These are phyloP conservation scores for Ustulina deusta DNA, from an alignment of 2,329 filamentous ascomycete genomes.

Conservation along the genomic window DNA sequence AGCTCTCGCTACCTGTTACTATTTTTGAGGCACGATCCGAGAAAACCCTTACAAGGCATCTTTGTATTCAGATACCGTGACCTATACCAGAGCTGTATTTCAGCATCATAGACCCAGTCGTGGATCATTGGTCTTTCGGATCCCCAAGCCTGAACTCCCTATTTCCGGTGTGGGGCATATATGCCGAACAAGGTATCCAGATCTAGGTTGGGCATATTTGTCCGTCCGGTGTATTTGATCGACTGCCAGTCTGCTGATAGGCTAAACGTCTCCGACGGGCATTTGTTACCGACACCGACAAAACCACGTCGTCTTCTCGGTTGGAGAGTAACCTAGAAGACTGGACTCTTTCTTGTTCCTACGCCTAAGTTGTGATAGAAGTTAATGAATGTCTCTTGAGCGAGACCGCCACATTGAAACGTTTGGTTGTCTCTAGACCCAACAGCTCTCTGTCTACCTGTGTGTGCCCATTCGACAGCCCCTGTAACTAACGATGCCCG, in stretches of 20 bases:
- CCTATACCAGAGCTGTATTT: neutral
- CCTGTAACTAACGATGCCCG: slow-evolving; percentile 41
- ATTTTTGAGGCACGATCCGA: too few relatives aligned
- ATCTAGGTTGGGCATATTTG: slow-evolving; percentile 7
- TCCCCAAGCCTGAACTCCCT: slow-evolving; percentile 10
- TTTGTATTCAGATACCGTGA: too few relatives aligned
- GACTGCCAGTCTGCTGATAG: too few relatives aligned
- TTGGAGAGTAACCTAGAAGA: too few relatives aligned
- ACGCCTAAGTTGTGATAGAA: neutral
- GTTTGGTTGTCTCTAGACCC: slow-evolving; percentile 1
- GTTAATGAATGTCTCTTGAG: too few relatives aligned
- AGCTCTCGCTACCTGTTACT: too few relatives aligned
- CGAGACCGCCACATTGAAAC: neutral
- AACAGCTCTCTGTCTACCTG: slow-evolving; percentile 49
- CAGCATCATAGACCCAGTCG: neutral
- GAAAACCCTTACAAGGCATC: too few relatives aligned
- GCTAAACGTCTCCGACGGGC: slow-evolving; percentile 26
- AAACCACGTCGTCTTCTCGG: neutral
- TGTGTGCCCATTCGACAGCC: neutral
- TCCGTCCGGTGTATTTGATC: slow-evolving; percentile 28
- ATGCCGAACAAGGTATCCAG: neutral
- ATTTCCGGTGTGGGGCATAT: slow-evolving; percentile 22
- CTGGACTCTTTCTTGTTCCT: neutral
- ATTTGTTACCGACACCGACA: slow-evolving; percentile 12
- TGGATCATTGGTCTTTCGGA: neutral